A percentile compares a stretch with the other conserved stretches of the same genome.
Conservation (phyloP, 2,329 filamentous ascomycete species). For the Aureobasidium mangrovei region DNA sequence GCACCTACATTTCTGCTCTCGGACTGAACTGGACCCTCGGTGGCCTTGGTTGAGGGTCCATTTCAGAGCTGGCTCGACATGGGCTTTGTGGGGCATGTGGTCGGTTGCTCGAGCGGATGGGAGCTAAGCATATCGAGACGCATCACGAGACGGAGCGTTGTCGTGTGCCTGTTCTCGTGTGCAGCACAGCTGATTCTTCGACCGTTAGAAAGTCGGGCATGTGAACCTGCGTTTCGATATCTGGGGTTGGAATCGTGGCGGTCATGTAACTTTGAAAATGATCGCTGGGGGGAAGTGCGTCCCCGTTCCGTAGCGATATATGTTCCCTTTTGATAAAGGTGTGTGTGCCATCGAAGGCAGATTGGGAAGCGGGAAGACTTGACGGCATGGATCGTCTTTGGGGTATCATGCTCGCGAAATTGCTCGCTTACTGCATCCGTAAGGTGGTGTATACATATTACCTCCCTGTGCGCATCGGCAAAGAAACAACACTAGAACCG, state of each 20-base stretch:
- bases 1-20: neutral
- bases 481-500: no score
- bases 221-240: constrained; percentile 7
- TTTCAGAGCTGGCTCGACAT: neutral
- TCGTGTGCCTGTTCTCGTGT: neutral
- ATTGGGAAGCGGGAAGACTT: neutral
- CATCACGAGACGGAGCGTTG: constrained; percentile 3
- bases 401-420: neutral
- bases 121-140: neutral
- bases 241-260: constrained; percentile 11
- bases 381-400: neutral
- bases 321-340: neutral
- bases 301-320: constrained; percentile 2
- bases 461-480: no score
- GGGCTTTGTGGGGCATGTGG: constrained; percentile 1
- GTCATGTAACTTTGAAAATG: neutral
- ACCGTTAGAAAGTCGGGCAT: constrained; percentile 3
- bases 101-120: constrained; percentile 3
- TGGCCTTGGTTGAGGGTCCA: neutral
- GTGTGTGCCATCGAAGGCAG: neutral
- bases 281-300: constrained; percentile 4
- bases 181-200: constrained; percentile 8
- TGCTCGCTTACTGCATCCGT: no score
- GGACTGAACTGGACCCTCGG: neutral
- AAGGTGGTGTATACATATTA: no score